Evolutionary conservation across 306 rosid species (phyloP), one percentile per base, ranked within the genome.

Genomic region (Hippophae gyantsensis): DNA sequence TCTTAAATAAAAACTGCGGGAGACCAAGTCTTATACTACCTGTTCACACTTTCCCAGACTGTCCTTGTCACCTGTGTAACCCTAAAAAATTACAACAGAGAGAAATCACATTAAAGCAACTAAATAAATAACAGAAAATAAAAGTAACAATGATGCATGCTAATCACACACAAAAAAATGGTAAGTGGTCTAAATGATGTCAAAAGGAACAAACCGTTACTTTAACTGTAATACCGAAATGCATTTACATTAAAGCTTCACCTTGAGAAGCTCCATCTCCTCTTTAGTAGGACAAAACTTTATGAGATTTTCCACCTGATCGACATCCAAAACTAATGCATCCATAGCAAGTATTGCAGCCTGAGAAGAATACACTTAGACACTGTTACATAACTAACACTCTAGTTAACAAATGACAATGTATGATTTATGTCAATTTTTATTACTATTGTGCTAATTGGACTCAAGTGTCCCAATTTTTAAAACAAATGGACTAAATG

Each of bases 181-280:
- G 68, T 43, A 43, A 53, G 58, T 23, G 45, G 48, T 46, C 6
- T 42, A 61, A 65, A 63, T 38, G 51, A 46, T 59, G 42, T 6
- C 10, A 27, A 61, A 49, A 58, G 10, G 74, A 69, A 68, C 14
- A 41, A 64, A 58, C 46, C 54, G 65, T 57, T 56, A 62, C 26
- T 27, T 56, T 63, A 60, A 74, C 60, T 8, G 45, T 52, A 61
- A 67, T 40, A 65, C 55, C 9, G 25, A 74, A 11, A 23, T 62
- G 64, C 18, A 51, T 43, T 56, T 43, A 46, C 48, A 46, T 48
- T 41, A 44, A 74, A 73, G 61, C 54, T 68, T 65, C 69, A 93
- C 99, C 99, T 84, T 93, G 68, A 93, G 82, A 75, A 86, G 95
- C 57, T 93, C 97, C 94, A 88, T 93, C 77, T 93, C 99, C 67